Evolutionary conservation across 176 grass and related monocot genomes (phyloP), one percentile per base, ranked within the genome.

Genomic region (Thinopyrum elongatum): DNA sequence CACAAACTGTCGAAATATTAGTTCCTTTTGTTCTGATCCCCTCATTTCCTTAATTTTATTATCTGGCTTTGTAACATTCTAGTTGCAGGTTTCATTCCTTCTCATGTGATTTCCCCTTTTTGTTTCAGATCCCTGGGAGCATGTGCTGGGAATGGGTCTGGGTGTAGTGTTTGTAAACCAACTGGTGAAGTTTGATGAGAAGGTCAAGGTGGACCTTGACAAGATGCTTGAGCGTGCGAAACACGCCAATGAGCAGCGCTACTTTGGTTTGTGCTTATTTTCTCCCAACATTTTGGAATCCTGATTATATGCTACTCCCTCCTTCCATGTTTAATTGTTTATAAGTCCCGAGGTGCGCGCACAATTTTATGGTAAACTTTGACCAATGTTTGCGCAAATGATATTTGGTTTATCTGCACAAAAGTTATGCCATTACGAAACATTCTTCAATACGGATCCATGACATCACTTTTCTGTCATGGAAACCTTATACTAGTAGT

Each of bases 171-270:
- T 96, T 75, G 90, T 94, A 15, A 95, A 90, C 88, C 93, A 95
- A 80, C 88, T 99, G 12, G 97, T 96, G 49, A 96, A 92, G 79
- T 99, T 85, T 80, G 97, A 99, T 69, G 97, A 90, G 21, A 88
- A 96, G 92, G 51, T 99, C 65, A 94, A 96, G 90, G 70, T 90
- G 79, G 97, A 95, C 65, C 97, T 98, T 5, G 94, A 96, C 65
- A 98, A 96, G 90, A 96, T 96, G 53, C 92, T 98, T 30, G 94
- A 94, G n/a, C 93, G 90, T n/a, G 97, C 97, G 33, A 94, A 89
- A 76, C 90, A 90, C 38, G 97, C 97, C 28, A 98, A 96, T 27
- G 97, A 98, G 88, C 80, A 87, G 76, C 93, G 97, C 44, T 98
- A 98, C 88, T 90, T 98, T 61, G 94, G 97, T 98, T 53, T 7